Evolutionary conservation across 2,329 filamentous ascomycete genomes (phyloP).

Genomic region (Hypoxylon sp.): DNA sequence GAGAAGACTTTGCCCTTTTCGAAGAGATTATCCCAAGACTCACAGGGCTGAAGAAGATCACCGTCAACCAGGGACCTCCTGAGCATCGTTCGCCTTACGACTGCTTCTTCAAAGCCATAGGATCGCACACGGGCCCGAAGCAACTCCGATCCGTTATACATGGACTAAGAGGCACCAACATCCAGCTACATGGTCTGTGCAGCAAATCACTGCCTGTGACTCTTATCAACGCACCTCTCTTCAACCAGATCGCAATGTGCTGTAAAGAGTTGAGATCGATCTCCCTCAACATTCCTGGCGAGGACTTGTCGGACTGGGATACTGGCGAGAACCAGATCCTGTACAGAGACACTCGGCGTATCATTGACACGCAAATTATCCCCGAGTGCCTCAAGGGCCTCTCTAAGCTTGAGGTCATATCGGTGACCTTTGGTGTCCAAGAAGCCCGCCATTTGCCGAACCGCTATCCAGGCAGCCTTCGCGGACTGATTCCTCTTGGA

Average conservation of each 20-base stretch:
- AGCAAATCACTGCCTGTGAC: not conserved
- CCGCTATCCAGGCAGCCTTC: not conserved
- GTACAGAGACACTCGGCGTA: not conserved
- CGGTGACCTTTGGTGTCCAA: not conserved
- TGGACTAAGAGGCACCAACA: not conserved
- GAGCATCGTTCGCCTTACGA: slow-evolving; percentile 9
- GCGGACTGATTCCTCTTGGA: not conserved
- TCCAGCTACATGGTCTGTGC: not conserved
- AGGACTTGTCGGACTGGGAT: too few relatives aligned
- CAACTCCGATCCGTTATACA: slow-evolving; percentile 5
- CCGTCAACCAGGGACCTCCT: not conserved
- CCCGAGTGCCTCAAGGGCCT: slow-evolving; percentile 5
- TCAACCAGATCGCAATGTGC: not conserved
- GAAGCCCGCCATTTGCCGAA: not conserved
- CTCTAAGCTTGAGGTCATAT: slow-evolving; percentile 3
- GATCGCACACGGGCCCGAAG: not conserved
- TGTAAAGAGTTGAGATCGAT: slow-evolving; percentile 12
- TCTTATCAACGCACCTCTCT: not conserved
- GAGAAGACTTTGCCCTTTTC: slow-evolving; percentile 18
- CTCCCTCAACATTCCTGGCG: not conserved
- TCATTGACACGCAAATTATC: not conserved
- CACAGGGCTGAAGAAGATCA: slow-evolving; percentile 1
- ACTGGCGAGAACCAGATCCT: too few relatives aligned
- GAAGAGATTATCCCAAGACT: slow-evolving; percentile 18
- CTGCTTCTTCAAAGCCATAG: slow-evolving; percentile 13